Base-by-base conservation (phyloP, 768 basidiomycete species). In the Tremella fuciformis region DNA sequence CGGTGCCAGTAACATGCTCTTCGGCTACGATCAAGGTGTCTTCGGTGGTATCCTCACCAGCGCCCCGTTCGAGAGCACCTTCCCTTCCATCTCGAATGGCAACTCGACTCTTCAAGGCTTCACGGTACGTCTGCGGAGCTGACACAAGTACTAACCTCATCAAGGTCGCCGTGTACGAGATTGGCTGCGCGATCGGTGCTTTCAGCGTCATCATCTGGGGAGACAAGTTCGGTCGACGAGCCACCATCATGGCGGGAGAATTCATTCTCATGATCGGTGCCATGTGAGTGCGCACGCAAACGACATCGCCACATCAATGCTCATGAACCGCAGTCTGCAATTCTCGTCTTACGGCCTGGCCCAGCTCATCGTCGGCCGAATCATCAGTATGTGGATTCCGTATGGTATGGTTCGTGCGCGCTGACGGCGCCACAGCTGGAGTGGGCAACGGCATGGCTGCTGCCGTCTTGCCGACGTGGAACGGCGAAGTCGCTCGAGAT, bases 121-220 rank as follows among this genome's bases (percentile, higher is more conserved):
- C 0, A 58, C 66, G 53, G 66, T 70, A 6, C 18, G 13, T 11
- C 39, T 18, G 39, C 39, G 13, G 18, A 41, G 39, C 18, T 41
- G 39, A 41, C 39, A 41, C 18, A 18, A 11, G 11, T 11, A 41
- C 39, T 18, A 41, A n/a, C n/a, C n/a, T n/a, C n/a, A n/a, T 11
- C 39, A 41, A 41, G 39, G 39, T 41, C 39, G 66, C 69, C 21
- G 66, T 70, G 37, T 67, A 70, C 57, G 71, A 73, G 18, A 62
- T 64, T 34, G 72, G 72, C 2, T 74, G 72, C 40, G 47, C 59
- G 13, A 56, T 64, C n/a, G 72, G 72, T 8, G 57, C 72, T 1
- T 53, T 74, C 22, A 41, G 60, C 24, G 63, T 64, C 9, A 60
- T 68, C 40, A 53, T 70, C 25, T 47, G 48, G 39, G 69, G 69